Evolutionary conservation across 495 filamentous ascomycete genomes (phyloP).

Genomic region (Aspergillus hancockii): DNA sequence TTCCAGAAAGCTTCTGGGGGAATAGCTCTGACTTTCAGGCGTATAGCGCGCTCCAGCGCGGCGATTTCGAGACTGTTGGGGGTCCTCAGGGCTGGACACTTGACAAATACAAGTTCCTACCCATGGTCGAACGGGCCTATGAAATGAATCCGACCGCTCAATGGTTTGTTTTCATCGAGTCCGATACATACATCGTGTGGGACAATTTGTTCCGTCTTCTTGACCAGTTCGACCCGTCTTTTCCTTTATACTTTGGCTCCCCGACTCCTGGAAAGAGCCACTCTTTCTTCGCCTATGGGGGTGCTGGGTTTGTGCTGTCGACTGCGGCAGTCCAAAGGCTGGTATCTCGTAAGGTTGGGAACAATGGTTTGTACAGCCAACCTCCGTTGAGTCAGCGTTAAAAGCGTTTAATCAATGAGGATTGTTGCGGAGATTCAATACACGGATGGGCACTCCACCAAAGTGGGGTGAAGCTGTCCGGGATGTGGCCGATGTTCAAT

Average conservation of each 20-base stretch:
- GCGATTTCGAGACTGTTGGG: conserved; percentile 1
- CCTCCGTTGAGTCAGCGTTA: conserved; percentile 33
- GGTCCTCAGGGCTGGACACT: conserved; percentile 51
- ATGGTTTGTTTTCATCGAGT: conserved; percentile 66
- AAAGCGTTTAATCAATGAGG: conserved; percentile 33
- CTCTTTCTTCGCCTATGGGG: conserved; percentile 54
- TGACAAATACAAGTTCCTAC: conserved; percentile 66
- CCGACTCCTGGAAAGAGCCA: conserved; percentile 33
- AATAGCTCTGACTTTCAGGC: conserved; percentile 36
- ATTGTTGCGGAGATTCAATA: conserved; percentile 57
- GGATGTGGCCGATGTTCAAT: conserved; percentile 57
- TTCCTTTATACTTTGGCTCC: conserved; percentile 53
- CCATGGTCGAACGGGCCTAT: conserved; percentile 59
- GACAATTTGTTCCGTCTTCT: conserved; percentile 59
- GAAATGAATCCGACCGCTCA: conserved; percentile 49
- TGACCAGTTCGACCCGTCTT: conserved; percentile 45
- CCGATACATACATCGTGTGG: conserved; percentile 64
- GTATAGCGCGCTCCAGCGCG: conserved; percentile 30
- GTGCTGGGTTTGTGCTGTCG: conserved; percentile 54
- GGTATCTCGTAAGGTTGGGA: conserved; percentile 22
- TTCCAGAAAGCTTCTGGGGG: conserved; percentile 29
- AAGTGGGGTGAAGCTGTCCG: conserved; percentile 44
- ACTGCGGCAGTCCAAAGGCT: conserved; percentile 44
- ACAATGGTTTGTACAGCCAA: conserved; percentile 18
- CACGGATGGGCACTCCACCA: conserved; percentile 48